Evolutionary conservation across 306 rosid genomes (phyloP), one percentile per base, ranked within the genome.

Genomic region (Inga laurina): DNA sequence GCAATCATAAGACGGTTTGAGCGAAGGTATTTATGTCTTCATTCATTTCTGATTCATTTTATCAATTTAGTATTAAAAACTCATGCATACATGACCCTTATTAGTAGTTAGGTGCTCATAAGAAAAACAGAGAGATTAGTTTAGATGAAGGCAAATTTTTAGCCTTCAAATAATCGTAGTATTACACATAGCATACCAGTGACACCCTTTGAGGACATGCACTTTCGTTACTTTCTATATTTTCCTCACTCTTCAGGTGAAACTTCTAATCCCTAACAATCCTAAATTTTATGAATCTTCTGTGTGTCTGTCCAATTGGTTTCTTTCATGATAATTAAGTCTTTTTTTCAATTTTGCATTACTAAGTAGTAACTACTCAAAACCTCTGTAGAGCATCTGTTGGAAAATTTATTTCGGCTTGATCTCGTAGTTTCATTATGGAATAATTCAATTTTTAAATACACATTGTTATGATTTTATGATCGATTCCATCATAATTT

Each of bases 1-100:
- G 68, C 68, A 62, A 62, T 62, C 15, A 62, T 62, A 62, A 62
- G 68, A 62, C 37, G 68, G 37, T 62, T 62, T 24, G 68, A 62
- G 68, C 68, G 37, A 27, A 62, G 66, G 66, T 59, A 22, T 12
- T 4, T 4, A 10, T 27, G 37, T 62, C 16, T 62, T 24, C 68
- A 27, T 62, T 27, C 35, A 0, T 59, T n/a, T 59, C 2, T 62
- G 37, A 10, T 62, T 62, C 7, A 27, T 62, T 62, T 27, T 27
- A 24, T 10, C 13, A 10, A 9, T 24, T 0, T 61, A n/a, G 16
- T 24, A 14, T 61, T 22, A 24, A 24, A 14, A 10, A 24, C 5
- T 10, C 1, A 61, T 24, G 67, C 64, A 56, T 21, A 8, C 64
- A 56, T 56, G 30, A 56, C 27, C 64, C 2, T 56, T 56, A 21